A percentile compares a stretch with the other conserved stretches of the same genome.
Evolutionary conservation across 2,329 filamentous ascomycete species (phyloP).

Genomic region (Alternaria gansuensis): DNA sequence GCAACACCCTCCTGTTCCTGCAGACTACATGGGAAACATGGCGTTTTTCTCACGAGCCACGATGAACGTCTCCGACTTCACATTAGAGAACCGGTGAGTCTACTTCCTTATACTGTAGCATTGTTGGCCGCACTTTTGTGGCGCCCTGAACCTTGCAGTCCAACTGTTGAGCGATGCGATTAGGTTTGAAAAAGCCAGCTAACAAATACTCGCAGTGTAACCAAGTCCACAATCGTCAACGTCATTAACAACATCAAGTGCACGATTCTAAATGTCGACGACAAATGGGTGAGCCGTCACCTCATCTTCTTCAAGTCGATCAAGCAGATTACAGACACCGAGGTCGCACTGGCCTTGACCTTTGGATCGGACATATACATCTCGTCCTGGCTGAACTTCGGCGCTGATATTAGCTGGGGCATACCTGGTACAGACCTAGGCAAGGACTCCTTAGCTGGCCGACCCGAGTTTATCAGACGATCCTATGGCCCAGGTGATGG

Average conservation of each 20-base stretch:
- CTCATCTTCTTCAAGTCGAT: conserved; percentile 45
- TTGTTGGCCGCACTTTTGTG: conserved; percentile 17
- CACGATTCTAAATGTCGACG: conserved; percentile 42
- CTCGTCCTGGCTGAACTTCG: conserved; percentile 50
- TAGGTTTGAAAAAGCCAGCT: conserved; percentile 11
- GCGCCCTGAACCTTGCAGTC: conserved; percentile 11
- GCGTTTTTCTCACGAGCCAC: conserved; percentile 45
- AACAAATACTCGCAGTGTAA: conserved; percentile 42
- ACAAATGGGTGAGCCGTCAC: conserved; percentile 44
- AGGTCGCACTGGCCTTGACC: conserved; percentile 39
- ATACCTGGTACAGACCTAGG: conserved; percentile 46
- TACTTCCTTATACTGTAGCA: conserved; percentile 12
- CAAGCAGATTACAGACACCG: conserved; percentile 42
- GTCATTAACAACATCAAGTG: conserved; percentile 40
- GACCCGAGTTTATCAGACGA: conserved; percentile 48
- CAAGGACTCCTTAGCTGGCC: conserved; percentile 35
- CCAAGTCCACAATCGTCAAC: conserved; percentile 39
- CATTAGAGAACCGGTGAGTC: conserved; percentile 43
- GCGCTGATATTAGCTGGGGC: conserved; percentile 44
- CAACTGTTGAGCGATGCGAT: conserved; percentile 13
- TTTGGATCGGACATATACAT: conserved; percentile 49
- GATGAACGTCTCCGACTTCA: conserved; percentile 37
- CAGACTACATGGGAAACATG: conserved; percentile 47
- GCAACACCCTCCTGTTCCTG: conserved; percentile 35
- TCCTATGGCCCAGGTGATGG: conserved; percentile 44